A percentile compares a stretch with the other conserved stretches of the same genome.
phyloP scores from a whole-genome alignment of 2,329 filamentous ascomycete genomes.

The Cercospora brassicicola region DNA sequence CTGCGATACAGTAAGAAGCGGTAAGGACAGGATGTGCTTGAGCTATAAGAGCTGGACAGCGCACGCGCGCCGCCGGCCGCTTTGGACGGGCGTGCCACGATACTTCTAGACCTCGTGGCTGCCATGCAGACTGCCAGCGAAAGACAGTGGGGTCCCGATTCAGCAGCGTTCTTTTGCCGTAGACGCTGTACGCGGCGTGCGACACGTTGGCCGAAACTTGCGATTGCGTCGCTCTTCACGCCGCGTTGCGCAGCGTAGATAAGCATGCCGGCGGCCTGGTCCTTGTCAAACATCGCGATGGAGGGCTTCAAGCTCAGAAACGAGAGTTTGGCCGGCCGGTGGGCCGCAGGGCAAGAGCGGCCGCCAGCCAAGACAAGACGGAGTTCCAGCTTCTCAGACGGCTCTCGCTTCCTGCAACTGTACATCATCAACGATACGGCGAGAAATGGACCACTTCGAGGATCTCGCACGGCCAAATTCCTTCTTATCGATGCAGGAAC shows the following conservation, averaged over 20 bases:
- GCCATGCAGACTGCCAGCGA: slow-evolving; percentile 2
- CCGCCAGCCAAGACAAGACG: slow-evolving; percentile 55
- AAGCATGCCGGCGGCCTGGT: slow-evolving; percentile 1
- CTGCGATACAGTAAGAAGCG: not conserved
- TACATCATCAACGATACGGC: not conserved
- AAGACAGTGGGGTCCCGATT: not conserved
- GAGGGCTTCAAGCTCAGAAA: not conserved
- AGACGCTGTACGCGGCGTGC: not conserved
- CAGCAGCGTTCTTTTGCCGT: not conserved
- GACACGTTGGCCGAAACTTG: not conserved
- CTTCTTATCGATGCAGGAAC: not conserved
- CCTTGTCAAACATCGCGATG: not conserved
- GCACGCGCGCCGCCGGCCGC: not conserved
- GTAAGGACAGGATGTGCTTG: not conserved
- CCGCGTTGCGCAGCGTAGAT: slow-evolving; percentile 10
- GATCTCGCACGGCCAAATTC: not conserved
- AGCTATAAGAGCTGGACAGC: slow-evolving; percentile 5
- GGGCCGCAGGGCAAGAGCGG: slow-evolving; percentile 2
- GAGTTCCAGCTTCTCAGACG: slow-evolving; percentile 43
- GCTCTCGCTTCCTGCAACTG: not conserved
- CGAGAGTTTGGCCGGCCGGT: not conserved
- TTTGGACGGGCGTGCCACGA: not conserved
- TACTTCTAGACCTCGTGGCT: not conserved
- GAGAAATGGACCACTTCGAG: not conserved
- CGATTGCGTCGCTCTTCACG: not conserved